Percentiles rank a stretch among this genome's conserved stretches.
These are phyloP conservation scores for Paraphaeosphaeria sporulosa DNA, from an alignment of 2,329 filamentous ascomycete species.

Conservation along the genomic window DNA sequence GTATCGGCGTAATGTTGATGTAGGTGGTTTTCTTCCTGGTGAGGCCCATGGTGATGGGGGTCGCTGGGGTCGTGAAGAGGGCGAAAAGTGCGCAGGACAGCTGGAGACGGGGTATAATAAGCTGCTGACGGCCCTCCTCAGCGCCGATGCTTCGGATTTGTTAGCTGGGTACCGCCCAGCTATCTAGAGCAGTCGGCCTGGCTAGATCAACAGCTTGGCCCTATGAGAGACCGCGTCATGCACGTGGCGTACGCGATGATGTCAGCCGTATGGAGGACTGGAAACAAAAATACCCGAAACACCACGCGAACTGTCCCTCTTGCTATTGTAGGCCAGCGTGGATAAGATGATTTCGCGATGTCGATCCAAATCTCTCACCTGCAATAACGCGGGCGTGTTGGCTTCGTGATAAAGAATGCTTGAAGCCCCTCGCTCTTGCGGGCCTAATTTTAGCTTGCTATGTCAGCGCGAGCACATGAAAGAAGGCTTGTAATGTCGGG, in stretches of 20 bases:
- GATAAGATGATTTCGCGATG: not conserved
- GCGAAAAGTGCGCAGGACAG: conserved; percentile 2
- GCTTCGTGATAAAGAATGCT: not conserved
- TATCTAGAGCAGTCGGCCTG: not conserved
- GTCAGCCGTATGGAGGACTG: conserved; percentile 21
- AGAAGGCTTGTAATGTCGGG: not conserved
- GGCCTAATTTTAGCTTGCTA: not conserved
- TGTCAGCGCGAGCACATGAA: not conserved
- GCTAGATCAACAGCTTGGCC: conserved; percentile 19
- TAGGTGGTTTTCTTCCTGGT: conserved; percentile 68
- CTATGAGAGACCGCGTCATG: conserved; percentile 33
- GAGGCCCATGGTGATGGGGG: conserved; percentile 36
- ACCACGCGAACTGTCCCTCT: not conserved
- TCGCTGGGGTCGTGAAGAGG: conserved; percentile 10
- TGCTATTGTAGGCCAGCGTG: not conserved
- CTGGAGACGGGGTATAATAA: conserved; percentile 10
- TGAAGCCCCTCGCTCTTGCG: not conserved
- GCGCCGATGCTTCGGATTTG: conserved; percentile 4
- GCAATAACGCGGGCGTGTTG: not conserved
- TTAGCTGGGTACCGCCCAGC: conserved; percentile 8
- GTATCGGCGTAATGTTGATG: conserved; percentile 74
- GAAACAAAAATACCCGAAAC: conserved; percentile 17
- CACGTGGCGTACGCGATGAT: conserved; percentile 31
- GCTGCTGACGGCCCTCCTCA: conserved; percentile 16
- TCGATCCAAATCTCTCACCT: too few species aligned